Evolutionary conservation across 768 basidiomycete genomes (phyloP), one percentile per base, ranked within the genome.

Genomic region (Leccinellum albellum): DNA sequence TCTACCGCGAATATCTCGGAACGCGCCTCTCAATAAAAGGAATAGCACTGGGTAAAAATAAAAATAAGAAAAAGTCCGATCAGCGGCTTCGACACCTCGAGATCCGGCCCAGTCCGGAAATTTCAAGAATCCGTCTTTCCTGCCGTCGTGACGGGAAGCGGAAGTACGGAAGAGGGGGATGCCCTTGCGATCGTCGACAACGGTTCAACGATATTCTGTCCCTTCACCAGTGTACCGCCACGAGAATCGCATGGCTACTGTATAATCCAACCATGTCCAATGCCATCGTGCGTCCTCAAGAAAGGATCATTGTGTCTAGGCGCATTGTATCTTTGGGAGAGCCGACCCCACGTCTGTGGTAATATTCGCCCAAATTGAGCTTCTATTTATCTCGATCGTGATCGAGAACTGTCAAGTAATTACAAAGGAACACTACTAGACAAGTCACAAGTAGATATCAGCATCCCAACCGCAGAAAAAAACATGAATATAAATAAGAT

Each of bases 1-100:
- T 62, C 50, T 60, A 50, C 62, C 62, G 42, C 61, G 57, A 64
- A 46, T 60, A 64, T 60, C 35, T 64, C 61, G 62, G 62, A 55
- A 40, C 51, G 42, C 56, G 10, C 51, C 51, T 3, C 61, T 51
- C 56, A 10, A 61, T 50, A 61, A 53, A 62, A 59, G 46, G 33
- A 51, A 60, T 35, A 20, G 29, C 1, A 46, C 21, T 32, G 14
- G 50, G 42, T 53, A 33, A 51, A 55, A 42, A 21, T 24, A 47
- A 12, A 50, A 46, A 17, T 45, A 55, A 33, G 13, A 15, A 47
- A 17, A 46, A 53, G 21, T 45, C 63, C 62, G 62, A 63, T 65
- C 62, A 64, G 35, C 55, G 24, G 23, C 63, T 61, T 65, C 62
- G 59, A 54, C 40, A 6, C 59, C 52, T 57, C 55, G 24, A 65